These are phyloP conservation scores for Lentinula guzmanii DNA, from an alignment of 768 basidiomycete species.

Conservation along the genomic window DNA sequence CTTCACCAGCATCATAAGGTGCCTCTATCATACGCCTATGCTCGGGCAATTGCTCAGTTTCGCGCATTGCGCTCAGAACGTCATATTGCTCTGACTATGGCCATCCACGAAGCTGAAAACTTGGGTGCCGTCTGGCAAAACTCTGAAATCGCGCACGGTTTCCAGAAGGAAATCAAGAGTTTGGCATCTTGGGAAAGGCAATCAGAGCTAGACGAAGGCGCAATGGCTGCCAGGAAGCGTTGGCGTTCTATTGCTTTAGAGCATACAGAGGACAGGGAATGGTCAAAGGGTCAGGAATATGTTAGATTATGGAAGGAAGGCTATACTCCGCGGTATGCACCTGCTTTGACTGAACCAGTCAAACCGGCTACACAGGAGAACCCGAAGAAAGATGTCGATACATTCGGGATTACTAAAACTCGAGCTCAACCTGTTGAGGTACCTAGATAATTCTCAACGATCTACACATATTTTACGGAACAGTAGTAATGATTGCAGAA, in stretches of 20 bases:
- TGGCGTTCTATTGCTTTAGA: slow-evolving; percentile 66
- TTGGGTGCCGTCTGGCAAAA: slow-evolving; percentile 62
- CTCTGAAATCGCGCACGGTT: slow-evolving; percentile 55
- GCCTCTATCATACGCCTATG: slow-evolving; percentile 77
- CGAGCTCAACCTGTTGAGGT: background rate
- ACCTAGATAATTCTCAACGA: background rate
- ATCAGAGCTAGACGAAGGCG: slow-evolving; percentile 52
- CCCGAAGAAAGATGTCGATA: background rate
- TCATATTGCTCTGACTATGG: slow-evolving; percentile 69
- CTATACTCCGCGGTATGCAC: slow-evolving; percentile 59
- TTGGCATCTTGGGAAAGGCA: slow-evolving; percentile 55
- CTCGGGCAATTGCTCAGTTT: slow-evolving; percentile 76
- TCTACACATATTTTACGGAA: background rate
- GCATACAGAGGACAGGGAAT: slow-evolving; percentile 38
- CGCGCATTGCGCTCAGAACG: slow-evolving; percentile 82
- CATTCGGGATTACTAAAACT: background rate
- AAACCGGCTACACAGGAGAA: slow-evolving; percentile 6
- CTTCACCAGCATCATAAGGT: slow-evolving; percentile 60
- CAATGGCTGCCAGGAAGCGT: slow-evolving; percentile 61
- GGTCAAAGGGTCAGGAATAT: slow-evolving; percentile 74
- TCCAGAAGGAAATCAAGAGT: slow-evolving; percentile 54
- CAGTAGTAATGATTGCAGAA: background rate
- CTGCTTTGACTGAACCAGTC: slow-evolving; percentile 40
- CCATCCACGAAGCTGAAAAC: slow-evolving; percentile 72
- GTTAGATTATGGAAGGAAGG: slow-evolving; percentile 68